phyloP scores from a whole-genome alignment of 2,329 filamentous ascomycete species.

The Arthrobotrys conoides region DNA sequence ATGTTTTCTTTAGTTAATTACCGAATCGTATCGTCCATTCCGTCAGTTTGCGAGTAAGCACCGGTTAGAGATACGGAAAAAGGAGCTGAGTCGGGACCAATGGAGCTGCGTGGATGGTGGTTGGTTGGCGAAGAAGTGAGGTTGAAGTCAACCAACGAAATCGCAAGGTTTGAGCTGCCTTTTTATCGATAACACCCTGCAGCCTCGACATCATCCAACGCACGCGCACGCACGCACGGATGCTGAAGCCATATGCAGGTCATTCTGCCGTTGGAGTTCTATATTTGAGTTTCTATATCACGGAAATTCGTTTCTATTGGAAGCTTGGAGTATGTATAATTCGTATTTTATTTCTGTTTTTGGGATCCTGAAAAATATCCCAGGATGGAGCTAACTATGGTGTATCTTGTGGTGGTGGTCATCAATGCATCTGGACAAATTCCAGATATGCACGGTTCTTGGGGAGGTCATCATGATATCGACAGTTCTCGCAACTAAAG shows the following conservation, averaged over 20 bases:
- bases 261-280: background rate
- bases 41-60: conserved; percentile 42
- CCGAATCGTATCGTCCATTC: conserved; percentile 54
- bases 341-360: conserved; percentile 57
- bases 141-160: conserved; percentile 55
- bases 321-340: conserved; percentile 26
- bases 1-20: conserved; percentile 47
- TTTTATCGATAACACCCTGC: conserved; percentile 60
- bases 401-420: conserved; percentile 57
- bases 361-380: conserved; percentile 23
- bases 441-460: conserved; percentile 47
- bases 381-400: conserved; percentile 40
- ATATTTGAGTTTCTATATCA: conserved; percentile 1
- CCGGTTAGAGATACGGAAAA: conserved; percentile 52
- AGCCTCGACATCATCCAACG: conserved; percentile 42
- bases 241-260: conserved; percentile 30
- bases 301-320: conserved; percentile 3
- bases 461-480: conserved; percentile 59
- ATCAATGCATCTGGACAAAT: conserved; percentile 51
- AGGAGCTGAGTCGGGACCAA: conserved; percentile 39
- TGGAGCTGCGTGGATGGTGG: conserved; percentile 36
- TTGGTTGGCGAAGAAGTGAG: conserved; percentile 56
- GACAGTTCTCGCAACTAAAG: conserved; percentile 61
- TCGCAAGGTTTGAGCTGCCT: conserved; percentile 47
- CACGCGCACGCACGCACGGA: conserved; percentile 9